Evolutionary conservation across 2,329 filamentous ascomycete species (phyloP).

Genomic region (Calonectria pseudoreteaudii): DNA sequence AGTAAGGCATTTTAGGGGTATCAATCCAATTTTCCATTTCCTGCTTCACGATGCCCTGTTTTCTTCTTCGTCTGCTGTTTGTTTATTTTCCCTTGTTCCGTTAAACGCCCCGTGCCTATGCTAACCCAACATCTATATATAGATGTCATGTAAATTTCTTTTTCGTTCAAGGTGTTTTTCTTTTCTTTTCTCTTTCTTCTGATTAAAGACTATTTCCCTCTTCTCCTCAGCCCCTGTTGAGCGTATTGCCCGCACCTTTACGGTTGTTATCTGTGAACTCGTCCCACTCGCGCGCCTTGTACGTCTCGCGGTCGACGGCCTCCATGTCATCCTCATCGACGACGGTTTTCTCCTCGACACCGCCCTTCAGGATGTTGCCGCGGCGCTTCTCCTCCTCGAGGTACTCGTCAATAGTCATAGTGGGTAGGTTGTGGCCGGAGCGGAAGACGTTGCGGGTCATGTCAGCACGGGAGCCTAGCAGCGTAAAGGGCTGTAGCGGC

Average conservation of each 20-base stretch:
- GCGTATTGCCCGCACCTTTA: slow-evolving; percentile 83
- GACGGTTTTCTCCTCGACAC: slow-evolving; percentile 79
- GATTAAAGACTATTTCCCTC: background rate
- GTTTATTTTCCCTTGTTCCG: background rate
- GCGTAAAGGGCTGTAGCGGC: slow-evolving; percentile 90
- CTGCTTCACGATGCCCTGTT: background rate
- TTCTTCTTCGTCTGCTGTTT: background rate
- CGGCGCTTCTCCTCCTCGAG: slow-evolving; percentile 87
- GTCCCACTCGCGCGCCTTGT: slow-evolving; percentile 96
- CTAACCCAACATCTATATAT: background rate
- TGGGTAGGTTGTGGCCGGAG: slow-evolving; percentile 91
- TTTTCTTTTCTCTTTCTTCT: background rate
- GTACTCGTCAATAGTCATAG: slow-evolving; percentile 98
- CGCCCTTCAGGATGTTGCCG: slow-evolving; percentile 92
- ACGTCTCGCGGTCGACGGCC: slow-evolving; percentile 88
- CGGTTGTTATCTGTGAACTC: slow-evolving; percentile 93
- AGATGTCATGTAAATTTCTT: background rate
- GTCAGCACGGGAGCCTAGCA: slow-evolving; percentile 81
- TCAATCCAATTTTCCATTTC: slow-evolving; percentile 23
- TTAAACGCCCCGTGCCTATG: background rate
- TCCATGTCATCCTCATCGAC: slow-evolving; percentile 91
- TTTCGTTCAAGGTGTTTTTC: background rate
- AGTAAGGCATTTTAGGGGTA: slow-evolving; percentile 14
- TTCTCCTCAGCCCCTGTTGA: slow-evolving; percentile 75
- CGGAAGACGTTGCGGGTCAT: slow-evolving; percentile 86